phyloP scores from a whole-genome alignment of 2,329 filamentous ascomycete species.

The Exophiala bonariae region DNA sequence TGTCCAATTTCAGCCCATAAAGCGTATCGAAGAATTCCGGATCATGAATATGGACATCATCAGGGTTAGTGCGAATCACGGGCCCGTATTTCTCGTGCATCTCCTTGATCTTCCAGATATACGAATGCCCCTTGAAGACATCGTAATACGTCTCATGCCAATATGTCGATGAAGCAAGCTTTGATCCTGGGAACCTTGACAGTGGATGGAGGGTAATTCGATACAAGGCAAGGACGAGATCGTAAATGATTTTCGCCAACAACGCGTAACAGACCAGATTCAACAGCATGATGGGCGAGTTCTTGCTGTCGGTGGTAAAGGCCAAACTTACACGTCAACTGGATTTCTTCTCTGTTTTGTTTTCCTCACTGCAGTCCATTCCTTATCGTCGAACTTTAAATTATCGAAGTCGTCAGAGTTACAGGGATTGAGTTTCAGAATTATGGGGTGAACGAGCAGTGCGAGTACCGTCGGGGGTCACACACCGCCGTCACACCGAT shows the following conservation, averaged over 20 bases:
- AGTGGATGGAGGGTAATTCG: conserved; percentile 32
- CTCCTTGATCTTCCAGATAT: conserved; percentile 32
- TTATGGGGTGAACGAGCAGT: too few species aligned
- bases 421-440: too few species aligned
- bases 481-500: too few species aligned
- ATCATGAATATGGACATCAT: conserved; percentile 26
- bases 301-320: too few species aligned
- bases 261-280: too few species aligned
- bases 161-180: conserved; percentile 33
- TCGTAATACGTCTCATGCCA: conserved; percentile 38
- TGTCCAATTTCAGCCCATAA: conserved; percentile 25
- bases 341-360: too few species aligned
- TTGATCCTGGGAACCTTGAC: conserved; percentile 34
- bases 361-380: too few species aligned
- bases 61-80: conserved; percentile 23
- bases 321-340: too few species aligned
- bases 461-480: too few species aligned
- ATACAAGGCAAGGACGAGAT: conserved; percentile 16
- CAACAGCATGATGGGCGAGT: too few species aligned
- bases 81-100: conserved; percentile 39
- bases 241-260: conserved; percentile 10
- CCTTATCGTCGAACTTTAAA: too few species aligned
- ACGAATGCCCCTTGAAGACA: conserved; percentile 29
- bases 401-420: too few species aligned
- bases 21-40: conserved; percentile 23